These are phyloP conservation scores for Cryptomeria japonica DNA, from an alignment of 75 land plant species.

Conservation along the genomic window DNA sequence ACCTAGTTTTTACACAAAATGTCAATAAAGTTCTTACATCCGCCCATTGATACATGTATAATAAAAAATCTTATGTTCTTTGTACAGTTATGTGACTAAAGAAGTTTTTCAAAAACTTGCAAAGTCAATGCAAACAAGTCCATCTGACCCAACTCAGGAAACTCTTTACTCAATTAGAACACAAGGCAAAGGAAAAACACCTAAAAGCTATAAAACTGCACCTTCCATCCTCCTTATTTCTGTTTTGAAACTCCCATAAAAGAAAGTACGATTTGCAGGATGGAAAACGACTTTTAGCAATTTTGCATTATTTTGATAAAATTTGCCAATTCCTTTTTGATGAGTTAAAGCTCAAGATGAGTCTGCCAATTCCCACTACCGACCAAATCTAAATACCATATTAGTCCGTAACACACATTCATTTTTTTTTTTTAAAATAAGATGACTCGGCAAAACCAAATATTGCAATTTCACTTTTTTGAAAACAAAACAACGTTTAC, in stretches of 20 bases:
- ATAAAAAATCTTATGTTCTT: not conserved
- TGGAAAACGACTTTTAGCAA: not conserved
- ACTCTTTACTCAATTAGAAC: not conserved
- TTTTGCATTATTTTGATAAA: not conserved
- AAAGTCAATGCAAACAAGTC: not conserved
- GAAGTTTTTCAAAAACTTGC: not conserved
- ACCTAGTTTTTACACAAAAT: not conserved
- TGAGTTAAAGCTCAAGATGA: not conserved
- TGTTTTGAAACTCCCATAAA: not conserved
- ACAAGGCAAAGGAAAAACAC: not conserved
- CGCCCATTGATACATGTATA: not conserved
- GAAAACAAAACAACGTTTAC: not conserved
- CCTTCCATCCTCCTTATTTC: not conserved
- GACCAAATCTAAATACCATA: not conserved
- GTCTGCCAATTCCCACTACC: not conserved
- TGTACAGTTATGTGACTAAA: not conserved
- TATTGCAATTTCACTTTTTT: too few species aligned
- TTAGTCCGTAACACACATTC: not conserved
- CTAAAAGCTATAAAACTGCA: not conserved
- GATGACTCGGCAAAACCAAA: not conserved
- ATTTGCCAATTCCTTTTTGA: not conserved
- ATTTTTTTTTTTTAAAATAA: not conserved
- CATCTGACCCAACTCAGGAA: not conserved
- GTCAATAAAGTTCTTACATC: not conserved
- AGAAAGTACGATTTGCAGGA: not conserved